Percentiles rank a stretch among this genome's conserved stretches.
Evolutionary conservation across 2,329 filamentous ascomycete species (phyloP).

Genomic region (Aspergillus aculeatinus): DNA sequence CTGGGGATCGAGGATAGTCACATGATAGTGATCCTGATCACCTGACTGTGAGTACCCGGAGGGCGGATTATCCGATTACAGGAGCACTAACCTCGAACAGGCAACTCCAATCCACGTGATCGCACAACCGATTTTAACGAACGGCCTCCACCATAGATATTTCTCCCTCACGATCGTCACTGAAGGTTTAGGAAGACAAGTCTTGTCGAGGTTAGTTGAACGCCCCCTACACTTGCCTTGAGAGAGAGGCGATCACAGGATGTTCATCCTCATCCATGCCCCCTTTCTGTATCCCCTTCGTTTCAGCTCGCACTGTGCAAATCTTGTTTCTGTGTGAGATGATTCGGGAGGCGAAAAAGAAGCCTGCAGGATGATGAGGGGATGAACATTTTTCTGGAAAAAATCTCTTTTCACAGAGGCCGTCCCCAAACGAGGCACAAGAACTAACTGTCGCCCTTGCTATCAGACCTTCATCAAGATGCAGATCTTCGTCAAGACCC

Average conservation of each 20-base stretch:
- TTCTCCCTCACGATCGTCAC: constrained; percentile 28
- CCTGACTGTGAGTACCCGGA: constrained; percentile 9
- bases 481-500: constrained; percentile 61
- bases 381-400: not conserved
- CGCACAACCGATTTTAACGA: constrained; percentile 43
- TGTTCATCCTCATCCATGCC: not conserved
- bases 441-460: constrained; percentile 18
- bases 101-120: constrained; percentile 31
- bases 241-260: not conserved
- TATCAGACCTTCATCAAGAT: constrained; percentile 48
- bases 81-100: constrained; percentile 14
- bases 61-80: constrained; percentile 9
- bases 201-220: constrained; percentile 56
- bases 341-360: not conserved
- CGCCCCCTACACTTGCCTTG: not conserved
- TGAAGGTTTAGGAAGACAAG: constrained; percentile 62
- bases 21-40: constrained; percentile 6
- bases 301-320: not conserved
- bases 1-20: not conserved
- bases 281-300: not conserved
- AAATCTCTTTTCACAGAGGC: not conserved
- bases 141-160: constrained; percentile 26
- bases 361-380: not conserved
- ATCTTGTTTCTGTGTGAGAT: not conserved
- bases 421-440: not conserved